Conservation (phyloP, 306 rosid species). For the Fragaria iinumae region DNA sequence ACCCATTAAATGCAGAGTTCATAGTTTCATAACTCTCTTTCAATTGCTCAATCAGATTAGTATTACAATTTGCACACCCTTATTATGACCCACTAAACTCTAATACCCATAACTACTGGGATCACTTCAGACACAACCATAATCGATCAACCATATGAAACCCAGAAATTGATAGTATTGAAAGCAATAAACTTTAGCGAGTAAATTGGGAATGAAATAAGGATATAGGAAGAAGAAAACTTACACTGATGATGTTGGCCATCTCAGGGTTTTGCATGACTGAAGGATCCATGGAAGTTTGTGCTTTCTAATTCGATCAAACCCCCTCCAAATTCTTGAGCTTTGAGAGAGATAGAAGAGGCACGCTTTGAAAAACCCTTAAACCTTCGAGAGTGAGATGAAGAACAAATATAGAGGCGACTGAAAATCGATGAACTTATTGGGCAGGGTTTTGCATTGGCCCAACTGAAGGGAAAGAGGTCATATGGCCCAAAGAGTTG, state of each 20-base stretch:
- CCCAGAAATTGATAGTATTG: neutral
- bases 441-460: neutral
- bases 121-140: neutral
- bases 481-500: neutral
- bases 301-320: neutral
- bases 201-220: slow-evolving; percentile 11
- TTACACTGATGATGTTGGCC: slow-evolving; percentile 64
- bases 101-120: neutral
- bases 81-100: neutral
- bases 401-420: neutral
- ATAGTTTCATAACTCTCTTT: neutral
- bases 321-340: slow-evolving; percentile 10
- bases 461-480: neutral
- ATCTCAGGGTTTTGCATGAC: slow-evolving; percentile 54
- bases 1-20: neutral
- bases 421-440: neutral
- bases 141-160: neutral
- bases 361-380: neutral
- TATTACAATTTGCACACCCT: neutral
- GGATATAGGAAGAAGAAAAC: slow-evolving; percentile 12
- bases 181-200: neutral
- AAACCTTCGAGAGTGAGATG: neutral
- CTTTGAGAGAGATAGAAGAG: too few species aligned
- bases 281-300: slow-evolving; percentile 67
- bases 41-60: neutral